Base-by-base conservation (phyloP, 2,329 filamentous ascomycete genomes). In the Calonectria pauciramosa region DNA sequence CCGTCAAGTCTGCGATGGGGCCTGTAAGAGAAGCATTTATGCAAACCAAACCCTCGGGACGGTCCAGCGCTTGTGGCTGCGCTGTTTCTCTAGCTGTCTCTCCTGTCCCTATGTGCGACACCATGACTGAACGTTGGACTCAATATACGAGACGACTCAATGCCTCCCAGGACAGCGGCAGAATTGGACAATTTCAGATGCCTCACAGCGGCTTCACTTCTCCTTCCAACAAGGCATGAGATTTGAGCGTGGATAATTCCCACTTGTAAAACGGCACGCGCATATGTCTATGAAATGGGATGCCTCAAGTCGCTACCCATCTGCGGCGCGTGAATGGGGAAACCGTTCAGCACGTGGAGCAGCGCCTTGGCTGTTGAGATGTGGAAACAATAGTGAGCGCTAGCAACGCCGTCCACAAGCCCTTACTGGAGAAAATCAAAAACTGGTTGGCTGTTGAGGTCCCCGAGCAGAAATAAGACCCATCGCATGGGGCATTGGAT, bases 301-400 rank as follows among this genome's bases (percentile, higher is more conserved):
- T 77, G 32, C 68, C 66, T 74, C 64, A 41, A 64, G 23, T 70
- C 54, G 26, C 68, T 51, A 75, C n/a, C 32, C 30, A 30, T 56
- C 30, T 41, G 60, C 60, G 54, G 59, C 52, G 47, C 52, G 47
- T 68, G 68, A 59, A 70, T 56, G 69, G 70, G 75, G 71, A 74
- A 79, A 74, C 78, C 78, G 77, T 80, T 77, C 77, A 70, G 70
- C 78, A 79, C 78, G 77, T 80, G 78, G 76, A 79, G 70, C 68
- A 71, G 67, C 75, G 71, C 67, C 78, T 78, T 79, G 75, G 78
- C 68, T 72, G 51, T 52, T 74, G 32, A 72, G 69, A 59, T 51
- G 32, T 72, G 60, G 32, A 64, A 71, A 60, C 68, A 64, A 65
- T 34, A 64, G 68, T 71, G 68, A 75, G 65, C 68, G 70, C 74